Evolutionary conservation across 345 rosid genomes (phyloP).

Genomic region (Ricinus communis): DNA sequence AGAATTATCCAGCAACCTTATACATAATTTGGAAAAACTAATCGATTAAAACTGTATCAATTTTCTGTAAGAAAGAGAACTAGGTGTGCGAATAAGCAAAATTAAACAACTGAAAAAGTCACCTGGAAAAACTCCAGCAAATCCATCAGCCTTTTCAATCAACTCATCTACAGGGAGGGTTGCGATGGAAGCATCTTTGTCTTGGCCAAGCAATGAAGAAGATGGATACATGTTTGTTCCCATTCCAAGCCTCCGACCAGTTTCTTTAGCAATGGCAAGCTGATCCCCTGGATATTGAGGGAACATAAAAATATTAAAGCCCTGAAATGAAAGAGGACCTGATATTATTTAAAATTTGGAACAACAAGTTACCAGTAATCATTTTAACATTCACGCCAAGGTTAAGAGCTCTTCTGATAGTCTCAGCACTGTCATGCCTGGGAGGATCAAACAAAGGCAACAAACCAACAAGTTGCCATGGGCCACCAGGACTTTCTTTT

Average conservation of each 20-base stretch:
- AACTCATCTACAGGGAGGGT: slow-evolving; percentile 82
- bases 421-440: slow-evolving; percentile 96
- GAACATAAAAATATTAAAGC: neutral
- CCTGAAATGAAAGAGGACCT: neutral
- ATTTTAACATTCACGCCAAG: slow-evolving; percentile 92
- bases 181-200: slow-evolving; percentile 76
- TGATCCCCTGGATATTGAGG: slow-evolving; percentile 64
- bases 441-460: slow-evolving; percentile 95
- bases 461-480: slow-evolving; percentile 83
- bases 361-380: slow-evolving; percentile 68
- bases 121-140: slow-evolving; percentile 96
- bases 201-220: slow-evolving; percentile 79
- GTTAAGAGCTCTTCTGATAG: slow-evolving; percentile 85
- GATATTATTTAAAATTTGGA: neutral
- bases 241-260: slow-evolving; percentile 96
- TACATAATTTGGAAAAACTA: neutral
- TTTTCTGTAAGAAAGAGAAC: neutral
- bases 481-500: slow-evolving; percentile 73
- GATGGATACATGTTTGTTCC: slow-evolving; percentile 97
- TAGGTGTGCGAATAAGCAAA: neutral
- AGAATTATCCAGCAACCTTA: neutral
- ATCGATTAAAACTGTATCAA: neutral
- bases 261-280: slow-evolving; percentile 92
- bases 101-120: neutral
- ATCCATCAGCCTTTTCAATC: slow-evolving; percentile 95